These are phyloP conservation scores for Komagataella ulmi DNA, from an alignment of 805 yeast species.

Conservation along the genomic window DNA sequence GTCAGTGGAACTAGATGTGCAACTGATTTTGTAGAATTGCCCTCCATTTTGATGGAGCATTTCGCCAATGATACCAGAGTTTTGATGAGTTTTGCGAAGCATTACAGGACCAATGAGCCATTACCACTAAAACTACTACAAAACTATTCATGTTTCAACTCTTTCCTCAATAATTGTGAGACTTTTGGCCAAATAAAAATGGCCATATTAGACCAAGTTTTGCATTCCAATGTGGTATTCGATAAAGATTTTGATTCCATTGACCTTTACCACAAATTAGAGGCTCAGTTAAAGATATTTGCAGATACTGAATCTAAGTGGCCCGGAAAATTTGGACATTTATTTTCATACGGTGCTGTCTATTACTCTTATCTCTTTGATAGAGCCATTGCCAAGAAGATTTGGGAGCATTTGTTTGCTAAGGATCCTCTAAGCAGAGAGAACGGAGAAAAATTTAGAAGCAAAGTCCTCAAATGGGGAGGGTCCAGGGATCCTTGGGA, in stretches of 20 bases:
- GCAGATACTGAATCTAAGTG: constrained; percentile 64
- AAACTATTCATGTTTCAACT: constrained; percentile 35
- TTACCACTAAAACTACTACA: constrained; percentile 37
- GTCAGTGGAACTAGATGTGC: constrained; percentile 92
- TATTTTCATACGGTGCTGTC: constrained; percentile 87
- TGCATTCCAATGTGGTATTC: constrained; percentile 39
- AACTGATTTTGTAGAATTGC: constrained; percentile 93
- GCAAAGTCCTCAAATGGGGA: constrained; percentile 78
- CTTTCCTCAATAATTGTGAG: constrained; percentile 53
- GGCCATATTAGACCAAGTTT: constrained; percentile 76
- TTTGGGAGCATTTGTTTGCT: constrained; percentile 66
- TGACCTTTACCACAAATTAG: constrained; percentile 52
- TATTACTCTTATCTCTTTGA: constrained; percentile 88
- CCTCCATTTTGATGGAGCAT: constrained; percentile 92
- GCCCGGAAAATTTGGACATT: constrained; percentile 92
- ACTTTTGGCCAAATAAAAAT: constrained; percentile 77
- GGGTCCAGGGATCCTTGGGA: constrained; percentile 86
- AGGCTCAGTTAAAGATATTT: constrained; percentile 42
- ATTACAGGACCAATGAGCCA: constrained; percentile 51
- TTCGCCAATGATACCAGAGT: constrained; percentile 79
- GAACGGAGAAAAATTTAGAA: constrained; percentile 67
- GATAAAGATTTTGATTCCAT: constrained; percentile 41
- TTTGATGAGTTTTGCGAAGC: constrained; percentile 56
- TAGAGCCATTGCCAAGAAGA: constrained; percentile 78
- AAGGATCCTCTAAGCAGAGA: constrained; percentile 54